Base-by-base conservation (phyloP, 345 rosid genomes). In the Melaleuca quinquenervia region DNA sequence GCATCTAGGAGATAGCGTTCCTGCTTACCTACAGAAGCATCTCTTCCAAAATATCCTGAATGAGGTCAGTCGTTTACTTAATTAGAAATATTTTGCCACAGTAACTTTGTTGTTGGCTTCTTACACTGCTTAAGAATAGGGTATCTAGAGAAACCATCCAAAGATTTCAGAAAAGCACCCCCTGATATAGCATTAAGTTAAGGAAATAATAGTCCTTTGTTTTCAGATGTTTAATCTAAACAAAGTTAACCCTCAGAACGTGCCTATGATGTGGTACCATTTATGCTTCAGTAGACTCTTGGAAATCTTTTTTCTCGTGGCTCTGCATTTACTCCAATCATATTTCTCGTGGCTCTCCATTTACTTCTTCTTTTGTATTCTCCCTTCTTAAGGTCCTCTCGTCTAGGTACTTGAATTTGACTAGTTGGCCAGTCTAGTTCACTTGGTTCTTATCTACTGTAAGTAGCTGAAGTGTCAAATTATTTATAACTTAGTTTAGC, bases 1-100 rank as follows among this genome's bases (percentile, higher is more conserved):
- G 54, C 96, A 94, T 91, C 89, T 93, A 87, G 96, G 96, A 83
- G 94, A 94, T 85, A 92, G 89, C 21, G 96, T 94, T 32, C 96
- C 96, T 44, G 95, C 95, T 48, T 94, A 93, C 89, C 90, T 94
- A 56, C 96, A 94, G 64, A 94, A 92, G 91, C 90, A 94, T 87
- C 70, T 94, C 58, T 92, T 94, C 89, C 44, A 90, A 64, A 94
- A 94, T 89, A 94, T 94, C 70, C 88, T 94, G 15, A 92, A 91
- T 90, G 93, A 93, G 90, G 96, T 91, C 75, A 86, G 89, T 82
- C 74, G n/a, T 64, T 83, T 70, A 78, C 78, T 83, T 83, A 41
- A 44, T 27, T 9, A 27, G 15, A 52, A 8, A 45, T 52, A 36
- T 74, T 29, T 50, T 51, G 24, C 20, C 7, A 51, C 13, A 70